phyloP scores from a whole-genome alignment of 441 rosid species.

The Mallotus japonicus region DNA sequence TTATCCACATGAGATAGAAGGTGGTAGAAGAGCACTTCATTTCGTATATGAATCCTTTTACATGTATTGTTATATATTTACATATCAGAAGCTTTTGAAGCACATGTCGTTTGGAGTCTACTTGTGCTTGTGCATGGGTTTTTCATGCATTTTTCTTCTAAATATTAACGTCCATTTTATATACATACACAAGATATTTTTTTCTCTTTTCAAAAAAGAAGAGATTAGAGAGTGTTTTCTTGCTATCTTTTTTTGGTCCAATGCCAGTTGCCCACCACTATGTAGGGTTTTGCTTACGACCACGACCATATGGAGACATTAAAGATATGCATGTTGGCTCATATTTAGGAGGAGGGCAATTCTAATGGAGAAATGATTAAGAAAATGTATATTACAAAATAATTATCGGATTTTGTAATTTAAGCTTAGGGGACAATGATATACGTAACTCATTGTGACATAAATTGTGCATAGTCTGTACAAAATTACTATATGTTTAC shows the following conservation, averaged over 20 bases:
- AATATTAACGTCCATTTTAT: conserved; percentile 5
- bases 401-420: too few species aligned
- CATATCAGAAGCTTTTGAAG: not conserved
- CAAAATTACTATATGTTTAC: too few species aligned
- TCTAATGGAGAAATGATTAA: too few species aligned
- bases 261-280: not conserved
- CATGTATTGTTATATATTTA: too few species aligned
- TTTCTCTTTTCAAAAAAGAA: not conserved
- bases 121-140: not conserved
- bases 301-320: too few species aligned
- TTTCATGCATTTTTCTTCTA: conserved; percentile 5
- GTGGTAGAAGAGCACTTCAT: not conserved
- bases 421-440: too few species aligned
- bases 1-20: conserved; percentile 29
- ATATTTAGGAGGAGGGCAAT: too few species aligned
- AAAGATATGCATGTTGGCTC: too few species aligned
- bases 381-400: too few species aligned
- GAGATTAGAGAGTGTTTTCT: not conserved
- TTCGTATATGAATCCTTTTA: not conserved
- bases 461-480: too few species aligned
- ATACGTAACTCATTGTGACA: too few species aligned
- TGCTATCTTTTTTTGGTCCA: not conserved
- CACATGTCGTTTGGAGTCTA: conserved; percentile 13
- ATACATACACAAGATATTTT: not conserved
- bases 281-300: too few species aligned